phyloP scores from a whole-genome alignment of 1,139 yeast species.

The Lizanozyma gosingica region DNA sequence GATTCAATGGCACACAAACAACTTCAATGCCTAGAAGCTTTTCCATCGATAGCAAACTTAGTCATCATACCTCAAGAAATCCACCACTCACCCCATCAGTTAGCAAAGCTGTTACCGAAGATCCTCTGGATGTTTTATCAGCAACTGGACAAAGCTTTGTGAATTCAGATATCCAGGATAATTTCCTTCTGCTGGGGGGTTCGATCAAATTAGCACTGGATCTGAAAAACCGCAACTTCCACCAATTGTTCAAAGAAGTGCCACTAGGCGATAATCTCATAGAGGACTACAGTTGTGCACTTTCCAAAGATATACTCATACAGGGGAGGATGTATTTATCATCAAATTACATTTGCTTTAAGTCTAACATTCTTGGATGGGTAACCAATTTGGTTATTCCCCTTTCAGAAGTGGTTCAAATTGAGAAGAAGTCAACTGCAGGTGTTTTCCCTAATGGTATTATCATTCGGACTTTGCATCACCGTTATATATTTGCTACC shows the following conservation, averaged over 20 bases:
- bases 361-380: constrained; percentile 91
- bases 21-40: background rate
- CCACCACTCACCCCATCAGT: background rate
- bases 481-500: constrained; percentile 75
- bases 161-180: background rate
- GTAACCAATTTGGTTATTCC: constrained; percentile 73
- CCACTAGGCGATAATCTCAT: constrained; percentile 65
- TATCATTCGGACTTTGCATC: constrained; percentile 56
- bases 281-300: constrained; percentile 85
- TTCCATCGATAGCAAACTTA: background rate
- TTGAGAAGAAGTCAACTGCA: constrained; percentile 78
- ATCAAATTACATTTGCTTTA: constrained; percentile 75
- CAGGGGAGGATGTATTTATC: constrained; percentile 88
- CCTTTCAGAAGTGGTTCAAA: constrained; percentile 57
- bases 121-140: background rate
- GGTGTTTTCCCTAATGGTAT: constrained; percentile 92
- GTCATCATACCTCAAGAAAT: background rate
- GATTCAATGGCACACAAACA: background rate
- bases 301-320: constrained; percentile 78
- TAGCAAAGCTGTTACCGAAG: background rate
- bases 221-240: constrained; percentile 66
- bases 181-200: background rate
- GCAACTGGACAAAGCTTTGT: background rate
- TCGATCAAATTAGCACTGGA: background rate
- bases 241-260: constrained; percentile 59